Base-by-base conservation (phyloP, 2,329 filamentous ascomycete species). In the Cladophialophora chaetospira region DNA sequence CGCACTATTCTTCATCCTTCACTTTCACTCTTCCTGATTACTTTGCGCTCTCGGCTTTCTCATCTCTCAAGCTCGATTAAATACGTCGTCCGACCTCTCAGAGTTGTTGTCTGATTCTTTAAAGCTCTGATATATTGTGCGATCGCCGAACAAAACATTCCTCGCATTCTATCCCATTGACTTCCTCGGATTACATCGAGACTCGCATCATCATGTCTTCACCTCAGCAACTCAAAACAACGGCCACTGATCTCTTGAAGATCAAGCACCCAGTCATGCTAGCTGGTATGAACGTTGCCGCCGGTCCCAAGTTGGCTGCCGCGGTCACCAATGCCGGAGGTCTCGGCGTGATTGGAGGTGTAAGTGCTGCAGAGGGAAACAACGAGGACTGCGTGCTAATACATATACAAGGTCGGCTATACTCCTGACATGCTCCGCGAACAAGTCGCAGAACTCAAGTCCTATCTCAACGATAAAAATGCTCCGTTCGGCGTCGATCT, bases 281-380 rank as follows among this genome's bases (percentile, higher is more conserved):
- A 62, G 94, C 94, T 68, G 94, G 94, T 74, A 99, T 99, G 94
- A 97, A 99, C 82, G 94, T 97, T 63, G 94, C 94, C 55, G 94
- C 94, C 58, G 94, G 94, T 48, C 94, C 94, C 54, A 95, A 91
- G 82, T 87, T 99, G 70, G 94, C 94, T 51, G 94, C 94, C 29
- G 94, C 94, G 38, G 94, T 99, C 68, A 95, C 93, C 67, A 97
- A 99, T 76, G 94, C 94, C 50, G 94, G 94, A 66, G 94, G 94
- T 70, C 82, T 99, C 61, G 94, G 94, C 77, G 94, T 99, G 69
- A 93, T 99, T 68, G 94, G 94, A 66, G 94, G 94, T 73, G 88
- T 66, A 64, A 57, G 64, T 40, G 93, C 51, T 40, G 48, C 21
- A 42, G 19, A 55, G 17, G 13, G 9, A 40, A 21, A 31, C 19